Evolutionary conservation across 1,139 yeast species (phyloP).

Genomic region (Debaryomyces udenii): DNA sequence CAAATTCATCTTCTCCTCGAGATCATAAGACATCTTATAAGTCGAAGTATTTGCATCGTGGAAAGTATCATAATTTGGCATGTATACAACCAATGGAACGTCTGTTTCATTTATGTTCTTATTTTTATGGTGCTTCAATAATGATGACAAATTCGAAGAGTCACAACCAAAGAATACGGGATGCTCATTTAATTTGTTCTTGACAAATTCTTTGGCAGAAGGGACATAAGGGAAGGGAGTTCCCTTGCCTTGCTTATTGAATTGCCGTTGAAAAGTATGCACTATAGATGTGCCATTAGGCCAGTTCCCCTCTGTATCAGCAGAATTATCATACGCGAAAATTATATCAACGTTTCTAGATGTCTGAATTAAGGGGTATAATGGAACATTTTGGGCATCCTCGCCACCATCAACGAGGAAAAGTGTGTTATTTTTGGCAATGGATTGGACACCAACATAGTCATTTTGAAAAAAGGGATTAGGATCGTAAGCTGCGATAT

Average conservation of each 20-base stretch:
- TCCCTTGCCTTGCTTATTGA: constrained; percentile 42
- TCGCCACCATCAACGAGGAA: constrained; percentile 90
- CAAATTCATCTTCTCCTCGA: constrained; percentile 32
- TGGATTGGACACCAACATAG: constrained; percentile 21
- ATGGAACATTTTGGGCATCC: constrained; percentile 77
- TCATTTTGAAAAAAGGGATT: constrained; percentile 40
- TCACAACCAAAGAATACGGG: constrained; percentile 51
- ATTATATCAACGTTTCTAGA: constrained; percentile 75
- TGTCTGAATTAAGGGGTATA: constrained; percentile 73
- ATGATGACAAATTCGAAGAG: constrained; percentile 30
- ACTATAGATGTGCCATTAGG: constrained; percentile 78
- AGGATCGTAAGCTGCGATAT: constrained; percentile 45
- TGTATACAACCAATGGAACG: constrained; percentile 43
- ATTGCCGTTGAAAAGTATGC: constrained; percentile 55
- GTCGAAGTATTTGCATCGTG: constrained; percentile 43
- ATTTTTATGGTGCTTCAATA: constrained; percentile 33
- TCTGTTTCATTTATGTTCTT: constrained; percentile 34
- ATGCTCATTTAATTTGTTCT: constrained; percentile 28
- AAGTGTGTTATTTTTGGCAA: constrained; percentile 45
- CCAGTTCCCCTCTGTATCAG: constrained; percentile 69
- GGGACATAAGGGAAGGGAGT: constrained; percentile 48
- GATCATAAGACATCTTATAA: constrained; percentile 42
- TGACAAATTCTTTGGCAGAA: constrained; percentile 29
- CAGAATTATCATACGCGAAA: constrained; percentile 85
- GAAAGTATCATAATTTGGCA: constrained; percentile 37